phyloP scores from a whole-genome alignment of 257 asterid species.

The Nicotiana otophora region DNA sequence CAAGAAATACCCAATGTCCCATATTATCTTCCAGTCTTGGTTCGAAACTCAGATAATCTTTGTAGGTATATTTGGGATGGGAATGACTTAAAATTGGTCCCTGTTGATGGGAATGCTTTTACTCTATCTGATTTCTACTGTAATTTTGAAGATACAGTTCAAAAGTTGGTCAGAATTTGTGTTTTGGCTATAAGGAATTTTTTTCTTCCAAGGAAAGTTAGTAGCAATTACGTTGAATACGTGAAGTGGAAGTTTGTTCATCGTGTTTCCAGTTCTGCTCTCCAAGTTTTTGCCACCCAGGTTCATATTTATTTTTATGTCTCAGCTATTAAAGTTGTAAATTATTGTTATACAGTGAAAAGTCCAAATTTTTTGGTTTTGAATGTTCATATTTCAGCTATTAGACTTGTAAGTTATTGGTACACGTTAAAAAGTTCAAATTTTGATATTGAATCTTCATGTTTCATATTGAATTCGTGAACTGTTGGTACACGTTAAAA shows the following conservation, averaged over 20 bases:
- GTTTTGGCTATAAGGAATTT: conserved; percentile 47
- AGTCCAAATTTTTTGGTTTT: no score
- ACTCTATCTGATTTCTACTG: conserved; percentile 34
- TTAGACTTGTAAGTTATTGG: not conserved
- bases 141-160: conserved; percentile 46
- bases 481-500: not conserved
- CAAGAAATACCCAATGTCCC: conserved; percentile 15
- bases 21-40: conserved; percentile 44
- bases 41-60: conserved; percentile 45
- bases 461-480: not conserved
- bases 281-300: conserved; percentile 98
- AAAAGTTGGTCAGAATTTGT: conserved; percentile 39
- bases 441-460: not conserved
- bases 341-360: not conserved
- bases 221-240: conserved; percentile 67
- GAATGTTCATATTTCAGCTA: not conserved
- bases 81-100: conserved; percentile 40
- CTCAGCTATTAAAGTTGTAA: not conserved
- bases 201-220: conserved; percentile 71
- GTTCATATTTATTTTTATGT: conserved; percentile 18
- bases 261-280: conserved; percentile 87
- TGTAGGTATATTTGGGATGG: conserved; percentile 78
- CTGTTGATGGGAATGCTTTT: conserved; percentile 46
- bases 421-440: not conserved
- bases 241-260: conserved; percentile 96